These are phyloP conservation scores for Cetraspora pellucida DNA, from an alignment of 192 early-diverging fungal genomes.

Conservation along the genomic window DNA sequence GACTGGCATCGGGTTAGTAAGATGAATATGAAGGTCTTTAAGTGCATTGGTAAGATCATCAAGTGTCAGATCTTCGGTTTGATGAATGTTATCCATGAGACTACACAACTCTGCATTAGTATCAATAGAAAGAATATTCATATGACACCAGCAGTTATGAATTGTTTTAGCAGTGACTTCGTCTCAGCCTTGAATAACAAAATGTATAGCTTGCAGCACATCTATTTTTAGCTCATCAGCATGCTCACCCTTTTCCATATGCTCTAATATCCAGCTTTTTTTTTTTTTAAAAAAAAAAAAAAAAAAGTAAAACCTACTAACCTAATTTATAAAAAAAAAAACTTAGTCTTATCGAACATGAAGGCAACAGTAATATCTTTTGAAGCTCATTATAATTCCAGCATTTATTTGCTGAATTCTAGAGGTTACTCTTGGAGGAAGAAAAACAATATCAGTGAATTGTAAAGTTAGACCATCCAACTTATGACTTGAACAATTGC, in stretches of 20 bases:
- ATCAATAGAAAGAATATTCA: slow-evolving; percentile 15
- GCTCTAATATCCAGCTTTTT: background rate
- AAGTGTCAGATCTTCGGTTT: background rate
- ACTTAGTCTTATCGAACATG: background rate
- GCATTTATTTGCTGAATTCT: slow-evolving; percentile 9
- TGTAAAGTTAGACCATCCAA: slow-evolving; percentile 4
- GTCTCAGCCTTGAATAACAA: background rate
- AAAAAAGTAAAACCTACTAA: background rate
- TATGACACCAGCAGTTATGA: slow-evolving; percentile 9
- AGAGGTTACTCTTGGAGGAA: slow-evolving; percentile 8
- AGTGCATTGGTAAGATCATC: background rate
- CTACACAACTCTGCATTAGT: background rate
- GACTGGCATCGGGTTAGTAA: background rate
- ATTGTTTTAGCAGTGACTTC: slow-evolving; percentile 10
- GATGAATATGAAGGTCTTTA: background rate
- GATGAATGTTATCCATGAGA: background rate
- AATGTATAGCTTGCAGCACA: slow-evolving; percentile 4
- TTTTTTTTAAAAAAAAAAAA: slow-evolving; percentile 5
- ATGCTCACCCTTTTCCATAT: background rate
- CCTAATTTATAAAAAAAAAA: background rate
- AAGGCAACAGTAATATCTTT: background rate
- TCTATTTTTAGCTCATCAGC: slow-evolving; percentile 1
- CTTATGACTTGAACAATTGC: slow-evolving; percentile 33
- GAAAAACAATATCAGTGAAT: no score
- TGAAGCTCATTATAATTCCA: slow-evolving; percentile 12